A percentile compares a stretch with the other conserved stretches of the same genome.
Conservation (phyloP, 352 stramenopile species). For the Pythium grandisporangium region DNA sequence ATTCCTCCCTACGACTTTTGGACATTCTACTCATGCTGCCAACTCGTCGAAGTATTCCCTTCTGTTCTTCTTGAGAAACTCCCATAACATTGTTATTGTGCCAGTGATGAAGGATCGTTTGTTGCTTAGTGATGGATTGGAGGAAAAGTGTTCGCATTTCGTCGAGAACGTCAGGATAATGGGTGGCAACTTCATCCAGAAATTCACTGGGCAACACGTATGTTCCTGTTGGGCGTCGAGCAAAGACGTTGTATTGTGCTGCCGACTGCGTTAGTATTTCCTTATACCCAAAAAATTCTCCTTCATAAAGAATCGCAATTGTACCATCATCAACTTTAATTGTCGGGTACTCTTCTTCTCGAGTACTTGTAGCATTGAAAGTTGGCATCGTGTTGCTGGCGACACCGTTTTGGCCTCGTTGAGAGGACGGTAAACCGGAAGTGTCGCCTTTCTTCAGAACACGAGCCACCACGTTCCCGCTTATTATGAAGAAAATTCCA, state of each 20-base stretch:
- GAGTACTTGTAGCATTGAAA: too few relatives aligned
- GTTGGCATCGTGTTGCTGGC: background rate
- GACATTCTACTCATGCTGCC: too few relatives aligned
- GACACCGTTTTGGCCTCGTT: too few relatives aligned
- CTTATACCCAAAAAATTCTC: slow-evolving; percentile 76
- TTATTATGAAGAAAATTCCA: slow-evolving; percentile 77
- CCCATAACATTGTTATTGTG: slow-evolving; percentile 65
- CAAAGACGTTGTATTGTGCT: slow-evolving; percentile 65
- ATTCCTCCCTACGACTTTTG: too few relatives aligned
- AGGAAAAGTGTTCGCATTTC: slow-evolving; percentile 64
- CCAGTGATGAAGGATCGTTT: slow-evolving; percentile 58
- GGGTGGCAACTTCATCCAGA: slow-evolving; percentile 33
- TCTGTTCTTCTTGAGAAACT: slow-evolving; percentile 31
- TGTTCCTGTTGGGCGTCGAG: slow-evolving; percentile 39
- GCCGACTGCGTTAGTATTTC: slow-evolving; percentile 46
- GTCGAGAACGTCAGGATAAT: slow-evolving; percentile 52
- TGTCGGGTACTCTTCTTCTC: slow-evolving; percentile 8
- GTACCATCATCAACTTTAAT: slow-evolving; percentile 20
- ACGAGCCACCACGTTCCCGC: slow-evolving; percentile 43
- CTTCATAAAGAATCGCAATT: slow-evolving; percentile 61
- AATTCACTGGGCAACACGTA: slow-evolving; percentile 58
- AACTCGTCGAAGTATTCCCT: slow-evolving; percentile 28
- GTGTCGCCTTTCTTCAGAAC: slow-evolving; percentile 2
- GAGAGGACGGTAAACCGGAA: background rate
- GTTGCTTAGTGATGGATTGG: slow-evolving; percentile 68